A percentile compares a stretch with the other conserved stretches of the same genome.
phyloP scores from a whole-genome alignment of 148 eudicot genomes.

The Vaccinium vitisidaea region DNA sequence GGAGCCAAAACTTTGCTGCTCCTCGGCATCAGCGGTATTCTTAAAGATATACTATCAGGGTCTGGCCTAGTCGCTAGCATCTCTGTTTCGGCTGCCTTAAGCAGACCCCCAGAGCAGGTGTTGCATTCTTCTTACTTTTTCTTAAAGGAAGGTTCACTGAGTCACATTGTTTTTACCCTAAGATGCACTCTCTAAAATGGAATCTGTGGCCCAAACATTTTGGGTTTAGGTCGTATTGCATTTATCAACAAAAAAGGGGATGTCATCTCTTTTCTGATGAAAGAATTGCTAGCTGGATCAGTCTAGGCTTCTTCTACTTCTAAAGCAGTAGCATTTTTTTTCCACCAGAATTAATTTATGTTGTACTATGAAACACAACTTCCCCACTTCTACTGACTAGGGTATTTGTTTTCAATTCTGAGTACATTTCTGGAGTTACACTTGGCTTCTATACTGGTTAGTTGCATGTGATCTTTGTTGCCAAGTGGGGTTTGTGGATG shows the following conservation, averaged over 20 bases:
- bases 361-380: not conserved
- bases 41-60: conserved; percentile 83
- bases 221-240: not conserved
- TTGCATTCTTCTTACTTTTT: conserved; percentile 1
- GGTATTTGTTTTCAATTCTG: not conserved
- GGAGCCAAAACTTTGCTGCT: conserved; percentile 89
- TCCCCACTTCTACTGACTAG: not conserved
- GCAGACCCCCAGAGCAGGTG: conserved; percentile 98
- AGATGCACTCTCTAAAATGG: not conserved
- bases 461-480: conserved; percentile 7
- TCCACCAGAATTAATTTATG: not conserved
- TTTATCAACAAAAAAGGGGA: not conserved
- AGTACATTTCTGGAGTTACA: not conserved
- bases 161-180: not conserved
- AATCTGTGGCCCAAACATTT: not conserved
- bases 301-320: not conserved
- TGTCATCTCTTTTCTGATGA: not conserved
- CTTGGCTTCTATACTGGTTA: not conserved
- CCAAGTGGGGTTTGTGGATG: not conserved
- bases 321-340: not conserved
- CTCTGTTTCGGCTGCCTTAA: conserved; percentile 88
- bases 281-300: not conserved
- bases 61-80: conserved; percentile 78
- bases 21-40: conserved; percentile 84
- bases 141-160: not conserved